These are phyloP conservation scores for Cercophora samala DNA, from an alignment of 495 filamentous ascomycete species.

Conservation along the genomic window DNA sequence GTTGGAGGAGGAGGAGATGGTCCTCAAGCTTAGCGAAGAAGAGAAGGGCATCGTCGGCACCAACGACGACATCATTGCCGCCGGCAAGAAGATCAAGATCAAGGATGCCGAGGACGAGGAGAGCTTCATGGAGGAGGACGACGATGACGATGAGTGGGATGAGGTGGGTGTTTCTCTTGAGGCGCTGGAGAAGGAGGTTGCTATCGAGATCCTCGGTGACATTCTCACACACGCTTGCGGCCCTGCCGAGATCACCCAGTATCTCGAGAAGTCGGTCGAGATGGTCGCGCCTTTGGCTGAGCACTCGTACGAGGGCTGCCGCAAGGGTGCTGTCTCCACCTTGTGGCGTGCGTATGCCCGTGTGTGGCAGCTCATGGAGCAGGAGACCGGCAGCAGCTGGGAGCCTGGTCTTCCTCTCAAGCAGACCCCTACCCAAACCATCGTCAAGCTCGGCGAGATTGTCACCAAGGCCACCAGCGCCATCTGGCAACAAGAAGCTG, in stretches of 20 bases:
- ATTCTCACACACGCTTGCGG: constrained; percentile 78
- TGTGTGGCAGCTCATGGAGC: constrained; percentile 81
- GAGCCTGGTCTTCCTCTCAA: constrained; percentile 81
- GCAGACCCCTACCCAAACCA: constrained; percentile 67
- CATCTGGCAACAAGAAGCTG: constrained; percentile 83
- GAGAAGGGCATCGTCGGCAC: constrained; percentile 67
- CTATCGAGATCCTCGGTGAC: constrained; percentile 90
- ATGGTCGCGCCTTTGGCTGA: constrained; percentile 73
- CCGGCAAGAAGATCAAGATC: constrained; percentile 81
- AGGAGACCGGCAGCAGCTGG: constrained; percentile 76
- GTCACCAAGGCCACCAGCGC: constrained; percentile 79
- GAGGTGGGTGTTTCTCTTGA: constrained; percentile 78
- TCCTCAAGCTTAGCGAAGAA: constrained; percentile 73
- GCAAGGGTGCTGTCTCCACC: constrained; percentile 84
- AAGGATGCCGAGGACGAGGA: constrained; percentile 59
- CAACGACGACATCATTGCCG: constrained; percentile 67
- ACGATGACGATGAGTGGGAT: constrained; percentile 80
- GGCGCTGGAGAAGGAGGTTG: constrained; percentile 95
- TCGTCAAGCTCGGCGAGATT: constrained; percentile 83
- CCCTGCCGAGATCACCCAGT: constrained; percentile 65
- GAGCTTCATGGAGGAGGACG: constrained; percentile 60
- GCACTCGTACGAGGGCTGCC: constrained; percentile 88
- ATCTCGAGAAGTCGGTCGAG: constrained; percentile 87
- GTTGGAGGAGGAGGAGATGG: constrained; percentile 83
- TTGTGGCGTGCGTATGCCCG: constrained; percentile 91